Evolutionary conservation across 345 rosid species (phyloP), one percentile per base, ranked within the genome.

Genomic region (Cochlearia excelsa): DNA sequence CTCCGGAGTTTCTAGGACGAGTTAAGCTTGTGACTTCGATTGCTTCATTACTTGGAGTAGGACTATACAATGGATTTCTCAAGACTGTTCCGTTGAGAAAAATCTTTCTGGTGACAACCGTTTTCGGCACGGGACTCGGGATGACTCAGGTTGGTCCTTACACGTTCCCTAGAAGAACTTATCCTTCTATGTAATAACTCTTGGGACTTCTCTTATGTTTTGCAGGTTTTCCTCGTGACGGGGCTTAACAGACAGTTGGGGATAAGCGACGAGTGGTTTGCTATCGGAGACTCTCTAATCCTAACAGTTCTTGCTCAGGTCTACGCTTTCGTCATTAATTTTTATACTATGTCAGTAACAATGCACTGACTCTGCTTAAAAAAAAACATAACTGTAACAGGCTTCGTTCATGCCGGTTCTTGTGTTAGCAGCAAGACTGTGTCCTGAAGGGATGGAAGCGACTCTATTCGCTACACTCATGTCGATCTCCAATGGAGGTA

Each of bases 371-470:
- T 30, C 1, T 23, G 39, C 41, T 16, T 16, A 16, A 16, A 16
- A 16, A 16, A 26, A 23, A 28, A 30, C 31, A 23, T 4, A 67
- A 43, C 61, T 59, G 54, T 33, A 2, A 34, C 80, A 90, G 97
- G 92, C 84, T 68, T 94, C 99, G 33, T 90, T 94, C 81, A 90
- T 90, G 97, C 97, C 95, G 3, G 95, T 90, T 66, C 96, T 87
- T 53, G 96, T 93, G 57, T 76, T 90, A 46, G 96, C 97, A 8
- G 97, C 96, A 3, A 85, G 87, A 63, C 52, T 93, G 41, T 90
- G 97, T 67, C 99, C 96, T 8, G 96, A 87, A 74, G 97, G 97
- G 71, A 87, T 94, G 96, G 97, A 94, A 72, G 97, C 96, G 56
- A 94, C 96, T 10, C 90, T 90, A 9, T 93, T 94, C 41, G 97